phyloP scores from a whole-genome alignment of 768 basidiomycete genomes.

The Mycena rosella region DNA sequence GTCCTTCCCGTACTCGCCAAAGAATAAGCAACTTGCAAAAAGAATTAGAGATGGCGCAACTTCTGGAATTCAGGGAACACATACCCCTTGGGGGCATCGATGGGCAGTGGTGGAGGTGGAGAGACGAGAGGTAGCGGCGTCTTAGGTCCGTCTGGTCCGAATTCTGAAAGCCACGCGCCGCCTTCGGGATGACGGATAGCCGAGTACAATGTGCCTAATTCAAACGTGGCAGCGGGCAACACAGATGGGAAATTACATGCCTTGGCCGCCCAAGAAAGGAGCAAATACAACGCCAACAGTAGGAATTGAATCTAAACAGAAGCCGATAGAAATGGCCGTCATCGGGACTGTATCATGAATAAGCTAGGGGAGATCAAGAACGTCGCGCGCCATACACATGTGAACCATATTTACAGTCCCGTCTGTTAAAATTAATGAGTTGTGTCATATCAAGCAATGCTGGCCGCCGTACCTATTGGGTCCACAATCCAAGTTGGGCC shows the following conservation, averaged over 20 bases:
- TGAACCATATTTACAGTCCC: slow-evolving; percentile 44
- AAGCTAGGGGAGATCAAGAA: neutral
- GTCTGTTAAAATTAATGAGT: slow-evolving; percentile 10
- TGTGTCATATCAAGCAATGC: too few species aligned
- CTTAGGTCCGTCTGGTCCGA: slow-evolving; percentile 37
- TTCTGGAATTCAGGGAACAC: neutral
- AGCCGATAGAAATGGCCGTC: slow-evolving; percentile 42
- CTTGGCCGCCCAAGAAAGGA: slow-evolving; percentile 43
- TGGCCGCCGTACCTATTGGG: slow-evolving; percentile 38
- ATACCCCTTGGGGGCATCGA: slow-evolving; percentile 43
- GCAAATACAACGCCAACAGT: slow-evolving; percentile 42
- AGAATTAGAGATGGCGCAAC: neutral
- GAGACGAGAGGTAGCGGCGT: slow-evolving; percentile 38
- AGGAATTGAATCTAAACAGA: slow-evolving; percentile 40
- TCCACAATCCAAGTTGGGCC: slow-evolving; percentile 44
- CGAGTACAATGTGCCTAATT: slow-evolving; percentile 41
- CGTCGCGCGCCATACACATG: slow-evolving; percentile 35
- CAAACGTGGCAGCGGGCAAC: neutral
- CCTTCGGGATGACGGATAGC: slow-evolving; percentile 43
- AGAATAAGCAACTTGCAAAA: slow-evolving; percentile 37
- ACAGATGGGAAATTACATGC: slow-evolving; percentile 13
- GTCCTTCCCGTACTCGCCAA: slow-evolving; percentile 44
- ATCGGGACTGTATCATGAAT: slow-evolving; percentile 38
- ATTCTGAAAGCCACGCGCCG: slow-evolving; percentile 42
- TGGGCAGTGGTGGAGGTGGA: slow-evolving; percentile 40